Evolutionary conservation across 495 filamentous ascomycete species (phyloP).

Genomic region (Clohesyomyces aquaticus): DNA sequence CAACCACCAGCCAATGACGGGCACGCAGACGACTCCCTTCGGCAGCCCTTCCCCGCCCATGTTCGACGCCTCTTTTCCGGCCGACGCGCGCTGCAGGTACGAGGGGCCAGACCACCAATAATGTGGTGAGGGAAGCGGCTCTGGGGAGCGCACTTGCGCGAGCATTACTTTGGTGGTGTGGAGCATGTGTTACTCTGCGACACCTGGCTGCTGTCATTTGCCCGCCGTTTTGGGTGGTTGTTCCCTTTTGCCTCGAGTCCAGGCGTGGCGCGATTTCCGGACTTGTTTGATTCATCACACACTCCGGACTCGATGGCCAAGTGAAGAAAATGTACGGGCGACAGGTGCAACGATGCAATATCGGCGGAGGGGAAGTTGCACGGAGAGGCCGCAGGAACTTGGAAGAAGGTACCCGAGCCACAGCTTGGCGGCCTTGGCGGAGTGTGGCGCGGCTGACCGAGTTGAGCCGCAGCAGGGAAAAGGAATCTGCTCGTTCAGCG

Average conservation of each 20-base stretch:
- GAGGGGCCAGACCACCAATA: too few species aligned
- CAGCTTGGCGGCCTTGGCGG: not conserved
- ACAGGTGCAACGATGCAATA: too few species aligned
- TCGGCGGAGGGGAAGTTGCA: not conserved
- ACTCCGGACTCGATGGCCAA: not conserved
- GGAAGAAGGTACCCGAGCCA: not conserved
- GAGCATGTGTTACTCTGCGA: conserved; percentile 31
- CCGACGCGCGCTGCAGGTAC: not conserved
- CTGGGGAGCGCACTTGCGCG: too few species aligned
- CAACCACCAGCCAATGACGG: not conserved
- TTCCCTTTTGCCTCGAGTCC: conserved; percentile 1
- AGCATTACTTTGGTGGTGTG: too few species aligned
- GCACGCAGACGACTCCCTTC: not conserved
- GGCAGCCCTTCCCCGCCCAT: not conserved
- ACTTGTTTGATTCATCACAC: conserved; percentile 6
- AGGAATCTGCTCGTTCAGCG: not conserved
- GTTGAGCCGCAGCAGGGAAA: not conserved
- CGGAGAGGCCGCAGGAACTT: not conserved
- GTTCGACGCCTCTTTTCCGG: too few species aligned
- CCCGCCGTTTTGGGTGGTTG: conserved; percentile 6
- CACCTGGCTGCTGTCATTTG: conserved; percentile 12
- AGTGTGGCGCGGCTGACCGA: not conserved
- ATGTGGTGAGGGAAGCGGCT: too few species aligned
- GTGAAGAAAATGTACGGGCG: too few species aligned
- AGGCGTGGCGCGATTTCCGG: conserved; percentile 8